Evolutionary conservation across 345 rosid genomes (phyloP).

Genomic region (Brassica incana): DNA sequence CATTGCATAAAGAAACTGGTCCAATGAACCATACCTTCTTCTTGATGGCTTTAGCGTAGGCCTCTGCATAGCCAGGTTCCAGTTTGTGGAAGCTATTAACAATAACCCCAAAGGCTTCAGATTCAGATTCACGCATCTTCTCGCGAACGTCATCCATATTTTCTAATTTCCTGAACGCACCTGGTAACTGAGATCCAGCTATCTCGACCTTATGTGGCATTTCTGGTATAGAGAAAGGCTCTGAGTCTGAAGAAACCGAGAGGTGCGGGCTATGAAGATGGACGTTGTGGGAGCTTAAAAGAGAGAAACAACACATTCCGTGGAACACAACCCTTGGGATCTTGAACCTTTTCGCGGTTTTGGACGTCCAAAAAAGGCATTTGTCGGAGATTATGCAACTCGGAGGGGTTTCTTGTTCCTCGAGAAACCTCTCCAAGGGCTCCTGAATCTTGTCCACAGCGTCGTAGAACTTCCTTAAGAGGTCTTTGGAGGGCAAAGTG

Average conservation of each 20-base stretch:
- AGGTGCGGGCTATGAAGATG: slow-evolving; percentile 44
- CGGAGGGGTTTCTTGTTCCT: slow-evolving; percentile 43
- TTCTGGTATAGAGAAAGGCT: slow-evolving; percentile 61
- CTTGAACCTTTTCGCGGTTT: slow-evolving; percentile 50
- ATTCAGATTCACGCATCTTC: slow-evolving; percentile 69
- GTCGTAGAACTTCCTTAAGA: slow-evolving; percentile 52
- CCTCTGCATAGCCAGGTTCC: slow-evolving; percentile 52
- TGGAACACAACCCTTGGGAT: slow-evolving; percentile 77
- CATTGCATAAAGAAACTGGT: slow-evolving; percentile 70
- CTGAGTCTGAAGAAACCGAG: slow-evolving; percentile 46
- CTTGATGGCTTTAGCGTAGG: slow-evolving; percentile 46
- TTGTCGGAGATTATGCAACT: slow-evolving; percentile 81
- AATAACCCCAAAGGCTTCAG: slow-evolving; percentile 59
- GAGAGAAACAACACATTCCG: slow-evolving; percentile 71
- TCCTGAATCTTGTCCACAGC: slow-evolving; percentile 53
- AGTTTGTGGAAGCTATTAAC: slow-evolving; percentile 63
- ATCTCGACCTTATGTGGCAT: slow-evolving; percentile 49
- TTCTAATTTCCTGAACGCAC: slow-evolving; percentile 45
- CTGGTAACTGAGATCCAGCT: slow-evolving; percentile 63
- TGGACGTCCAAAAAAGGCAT: slow-evolving; percentile 64
- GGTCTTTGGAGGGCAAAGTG: slow-evolving; percentile 53
- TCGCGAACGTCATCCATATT: slow-evolving; percentile 57
- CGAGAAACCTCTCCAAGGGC: slow-evolving; percentile 56
- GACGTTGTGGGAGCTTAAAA: slow-evolving; percentile 56
- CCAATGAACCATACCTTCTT: slow-evolving; percentile 79